Evolutionary conservation across 73 alveolate genomes (phyloP).

Genomic region (Paramecium primaurelia): DNA sequence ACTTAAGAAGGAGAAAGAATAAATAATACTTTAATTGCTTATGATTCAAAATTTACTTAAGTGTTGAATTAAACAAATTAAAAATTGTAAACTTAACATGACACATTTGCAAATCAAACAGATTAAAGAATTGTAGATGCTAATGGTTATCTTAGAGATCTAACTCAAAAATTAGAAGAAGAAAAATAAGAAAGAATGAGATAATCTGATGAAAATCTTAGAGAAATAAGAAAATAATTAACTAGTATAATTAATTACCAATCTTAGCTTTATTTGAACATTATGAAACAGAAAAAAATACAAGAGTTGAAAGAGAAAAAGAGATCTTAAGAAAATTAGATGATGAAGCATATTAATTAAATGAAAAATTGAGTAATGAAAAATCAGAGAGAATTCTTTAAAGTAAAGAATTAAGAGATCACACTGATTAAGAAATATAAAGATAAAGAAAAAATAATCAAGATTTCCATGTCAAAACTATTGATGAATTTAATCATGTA

Average conservation of each 20-base stretch:
- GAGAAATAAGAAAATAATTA: slow-evolving; percentile 65
- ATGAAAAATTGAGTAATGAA: slow-evolving; percentile 74
- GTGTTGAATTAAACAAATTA: slow-evolving; percentile 74
- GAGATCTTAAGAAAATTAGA: slow-evolving; percentile 80
- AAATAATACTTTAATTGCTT: slow-evolving; percentile 91
- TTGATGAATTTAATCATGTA: slow-evolving; percentile 86
- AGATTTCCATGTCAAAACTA: slow-evolving; percentile 83
- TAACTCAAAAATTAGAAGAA: slow-evolving; percentile 66
- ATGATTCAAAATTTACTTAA: slow-evolving; percentile 86
- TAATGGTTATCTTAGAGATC: slow-evolving; percentile 68
- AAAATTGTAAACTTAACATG: slow-evolving; percentile 76
- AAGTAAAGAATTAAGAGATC: slow-evolving; percentile 76
- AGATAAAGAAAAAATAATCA: slow-evolving; percentile 78
- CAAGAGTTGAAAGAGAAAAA: slow-evolving; percentile 83
- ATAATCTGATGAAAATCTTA: slow-evolving; percentile 68
- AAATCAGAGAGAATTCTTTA: slow-evolving; percentile 76
- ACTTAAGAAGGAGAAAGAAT: slow-evolving; percentile 94
- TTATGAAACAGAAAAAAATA: slow-evolving; percentile 72
- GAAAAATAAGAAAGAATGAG: slow-evolving; percentile 76
- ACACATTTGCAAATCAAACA: slow-evolving; percentile 64
- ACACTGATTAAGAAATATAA: slow-evolving; percentile 68
- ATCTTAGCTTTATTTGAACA: slow-evolving; percentile 51
- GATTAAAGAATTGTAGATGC: slow-evolving; percentile 75
- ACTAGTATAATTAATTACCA: background rate
- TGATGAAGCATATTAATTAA: slow-evolving; percentile 80